phyloP scores from a whole-genome alignment of 805 yeast species.

The Ogataea pini region DNA sequence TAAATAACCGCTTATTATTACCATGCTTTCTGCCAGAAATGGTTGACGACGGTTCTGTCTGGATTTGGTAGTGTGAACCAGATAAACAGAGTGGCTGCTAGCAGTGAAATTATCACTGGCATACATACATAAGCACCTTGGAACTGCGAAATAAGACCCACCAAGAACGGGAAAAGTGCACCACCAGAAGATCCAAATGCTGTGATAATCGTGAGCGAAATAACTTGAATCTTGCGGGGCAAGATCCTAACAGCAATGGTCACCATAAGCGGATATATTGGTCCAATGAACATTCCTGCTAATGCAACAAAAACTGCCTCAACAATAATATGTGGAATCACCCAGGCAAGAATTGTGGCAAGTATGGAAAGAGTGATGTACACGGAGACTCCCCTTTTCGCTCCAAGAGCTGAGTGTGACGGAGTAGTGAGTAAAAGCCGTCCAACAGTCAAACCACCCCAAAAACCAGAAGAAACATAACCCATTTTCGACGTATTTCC shows the following conservation, averaged over 20 bases:
- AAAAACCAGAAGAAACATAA: slow-evolving; percentile 66
- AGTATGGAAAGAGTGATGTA: slow-evolving; percentile 37
- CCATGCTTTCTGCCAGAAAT: slow-evolving; percentile 27
- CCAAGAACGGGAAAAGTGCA: slow-evolving; percentile 54
- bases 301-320: slow-evolving; percentile 50
- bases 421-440: slow-evolving; percentile 50
- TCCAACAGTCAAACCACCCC: slow-evolving; percentile 72
- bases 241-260: slow-evolving; percentile 44
- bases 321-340: slow-evolving; percentile 42
- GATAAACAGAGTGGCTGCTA: slow-evolving; percentile 34
- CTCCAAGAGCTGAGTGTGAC: slow-evolving; percentile 43
- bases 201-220: slow-evolving; percentile 51
- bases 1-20: slow-evolving; percentile 4
- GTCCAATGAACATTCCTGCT: slow-evolving; percentile 66
- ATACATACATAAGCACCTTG: slow-evolving; percentile 50
- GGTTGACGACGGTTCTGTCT: slow-evolving; percentile 33
- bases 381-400: slow-evolving; percentile 44
- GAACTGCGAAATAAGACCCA: slow-evolving; percentile 49
- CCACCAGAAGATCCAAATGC: slow-evolving; percentile 62
- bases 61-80: slow-evolving; percentile 50
- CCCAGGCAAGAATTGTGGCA: slow-evolving; percentile 49
- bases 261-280: slow-evolving; percentile 58
- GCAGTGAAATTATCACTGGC: slow-evolving; percentile 46
- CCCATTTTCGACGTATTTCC: slow-evolving; percentile 52
- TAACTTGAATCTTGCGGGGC: slow-evolving; percentile 53